Conservation (phyloP, 495 filamentous ascomycete species). For the Physcia stellaris region DNA sequence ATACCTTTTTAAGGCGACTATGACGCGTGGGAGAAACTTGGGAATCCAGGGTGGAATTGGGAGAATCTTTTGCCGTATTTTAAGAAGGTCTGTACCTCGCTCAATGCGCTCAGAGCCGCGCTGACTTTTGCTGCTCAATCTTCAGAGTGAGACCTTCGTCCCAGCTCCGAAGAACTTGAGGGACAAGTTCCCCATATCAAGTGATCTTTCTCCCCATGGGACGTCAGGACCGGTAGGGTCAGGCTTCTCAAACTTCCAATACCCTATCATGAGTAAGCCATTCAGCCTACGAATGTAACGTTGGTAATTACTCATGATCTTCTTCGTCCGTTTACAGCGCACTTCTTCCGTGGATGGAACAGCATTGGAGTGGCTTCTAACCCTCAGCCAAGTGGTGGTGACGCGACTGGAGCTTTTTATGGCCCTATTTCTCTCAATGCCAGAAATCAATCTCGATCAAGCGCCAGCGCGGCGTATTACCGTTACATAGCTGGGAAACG, state of each 20-base stretch:
- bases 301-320: constrained; percentile 5
- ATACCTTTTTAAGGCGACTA: too few relatives aligned
- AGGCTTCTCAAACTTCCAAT: constrained; percentile 35
- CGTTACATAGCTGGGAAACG: constrained; percentile 12
- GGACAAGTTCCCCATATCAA: constrained; percentile 19
- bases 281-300: not conserved
- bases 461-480: constrained; percentile 16
- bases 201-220: constrained; percentile 19
- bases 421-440: constrained; percentile 26
- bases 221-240: constrained; percentile 26
- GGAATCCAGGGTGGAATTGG: constrained; percentile 29
- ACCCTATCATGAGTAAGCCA: constrained; percentile 29
- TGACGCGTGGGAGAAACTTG: constrained; percentile 26
- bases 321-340: constrained; percentile 17
- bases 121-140: not conserved
- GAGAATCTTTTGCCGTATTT: constrained; percentile 24
- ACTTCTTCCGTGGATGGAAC: constrained; percentile 33
- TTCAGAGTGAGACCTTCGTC: constrained; percentile 24
- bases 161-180: constrained; percentile 18
- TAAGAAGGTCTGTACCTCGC: constrained; percentile 17
- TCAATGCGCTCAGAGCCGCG: not conserved
- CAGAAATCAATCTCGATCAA: constrained; percentile 18
- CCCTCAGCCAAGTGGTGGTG: constrained; percentile 27
- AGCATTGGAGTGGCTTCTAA: constrained; percentile 30
- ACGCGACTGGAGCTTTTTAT: constrained; percentile 27